A percentile compares a stretch with the other conserved stretches of the same genome.
Evolutionary conservation across 78 protist genomes (phyloP).

Genomic region (Emiliania huxleyi): DNA sequence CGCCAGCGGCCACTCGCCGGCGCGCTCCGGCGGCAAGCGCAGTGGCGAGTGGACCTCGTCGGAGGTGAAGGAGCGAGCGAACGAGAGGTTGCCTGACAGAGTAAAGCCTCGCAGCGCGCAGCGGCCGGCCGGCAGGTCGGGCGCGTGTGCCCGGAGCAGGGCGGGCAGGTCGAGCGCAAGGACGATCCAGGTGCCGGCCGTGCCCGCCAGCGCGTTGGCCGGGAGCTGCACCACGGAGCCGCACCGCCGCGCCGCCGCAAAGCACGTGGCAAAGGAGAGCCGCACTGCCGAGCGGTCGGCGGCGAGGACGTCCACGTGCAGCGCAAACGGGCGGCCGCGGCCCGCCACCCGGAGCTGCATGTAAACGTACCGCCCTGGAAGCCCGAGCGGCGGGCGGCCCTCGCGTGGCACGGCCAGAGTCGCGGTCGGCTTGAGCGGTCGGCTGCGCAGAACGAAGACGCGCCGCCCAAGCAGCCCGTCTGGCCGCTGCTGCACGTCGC

Average conservation of each 20-base stretch:
- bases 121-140: neutral
- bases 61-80: too few relatives aligned
- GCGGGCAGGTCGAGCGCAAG: neutral
- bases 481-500: neutral
- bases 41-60: too few relatives aligned
- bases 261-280: neutral
- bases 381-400: neutral
- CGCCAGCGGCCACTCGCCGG: too few relatives aligned
- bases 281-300: neutral
- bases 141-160: neutral
- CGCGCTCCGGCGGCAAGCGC: too few relatives aligned
- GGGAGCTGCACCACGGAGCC: slow-evolving; percentile 1
- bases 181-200: neutral
- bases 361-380: neutral
- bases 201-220: neutral
- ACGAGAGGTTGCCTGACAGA: too few relatives aligned
- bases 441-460: neutral
- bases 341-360: neutral
- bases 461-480: neutral
- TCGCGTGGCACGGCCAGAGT: neutral
- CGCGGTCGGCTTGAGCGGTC: neutral
- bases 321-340: neutral
- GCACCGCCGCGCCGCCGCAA: neutral
- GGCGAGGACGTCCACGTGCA: neutral
- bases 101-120: neutral